Evolutionary conservation across 2,329 filamentous ascomycete genomes (phyloP).

Genomic region (Claviceps maximensis): DNA sequence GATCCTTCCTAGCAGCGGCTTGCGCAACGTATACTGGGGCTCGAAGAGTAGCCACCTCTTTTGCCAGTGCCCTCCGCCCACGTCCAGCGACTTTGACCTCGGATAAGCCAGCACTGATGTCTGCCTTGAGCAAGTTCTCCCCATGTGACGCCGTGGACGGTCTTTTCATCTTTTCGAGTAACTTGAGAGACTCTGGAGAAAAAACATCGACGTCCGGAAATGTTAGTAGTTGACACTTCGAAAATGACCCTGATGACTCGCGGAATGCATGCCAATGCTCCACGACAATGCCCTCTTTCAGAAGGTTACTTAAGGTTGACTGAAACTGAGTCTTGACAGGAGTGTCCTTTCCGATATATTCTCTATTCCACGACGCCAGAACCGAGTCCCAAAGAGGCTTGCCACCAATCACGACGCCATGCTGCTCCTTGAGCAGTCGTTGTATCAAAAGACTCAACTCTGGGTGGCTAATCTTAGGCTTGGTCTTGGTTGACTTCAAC

Average conservation of each 20-base stretch:
- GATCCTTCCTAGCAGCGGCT: conserved; percentile 19
- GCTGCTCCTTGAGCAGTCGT: conserved; percentile 16
- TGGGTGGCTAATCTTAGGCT: neutral
- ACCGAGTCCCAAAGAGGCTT: conserved; percentile 35
- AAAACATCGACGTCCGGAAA: conserved; percentile 28
- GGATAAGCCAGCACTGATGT: neutral
- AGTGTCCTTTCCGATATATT: conserved; percentile 25
- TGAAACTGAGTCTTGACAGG: conserved; percentile 28
- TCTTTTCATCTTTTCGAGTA: conserved; percentile 35
- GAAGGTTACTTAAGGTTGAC: conserved; percentile 24
- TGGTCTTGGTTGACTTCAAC: neutral
- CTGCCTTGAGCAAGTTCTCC: neutral
- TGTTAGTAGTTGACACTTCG: conserved; percentile 32
- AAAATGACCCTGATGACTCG: conserved; percentile 25
- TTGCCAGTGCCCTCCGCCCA: conserved; percentile 20
- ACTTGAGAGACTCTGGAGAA: conserved; percentile 24
- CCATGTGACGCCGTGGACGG: conserved; percentile 14
- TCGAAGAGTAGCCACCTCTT: conserved; percentile 34
- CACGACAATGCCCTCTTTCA: conserved; percentile 20
- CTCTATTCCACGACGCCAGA: conserved; percentile 29
- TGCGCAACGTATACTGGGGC: conserved; percentile 37
- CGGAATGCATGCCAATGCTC: conserved; percentile 34
- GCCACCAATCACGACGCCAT: conserved; percentile 38
- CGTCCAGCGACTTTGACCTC: conserved; percentile 17
- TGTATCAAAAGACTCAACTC: conserved; percentile 13